Percentiles rank a stretch among this genome's conserved stretches.
Conservation (phyloP, 140 eudicot genomes). For the Bidens hawaiensis region DNA sequence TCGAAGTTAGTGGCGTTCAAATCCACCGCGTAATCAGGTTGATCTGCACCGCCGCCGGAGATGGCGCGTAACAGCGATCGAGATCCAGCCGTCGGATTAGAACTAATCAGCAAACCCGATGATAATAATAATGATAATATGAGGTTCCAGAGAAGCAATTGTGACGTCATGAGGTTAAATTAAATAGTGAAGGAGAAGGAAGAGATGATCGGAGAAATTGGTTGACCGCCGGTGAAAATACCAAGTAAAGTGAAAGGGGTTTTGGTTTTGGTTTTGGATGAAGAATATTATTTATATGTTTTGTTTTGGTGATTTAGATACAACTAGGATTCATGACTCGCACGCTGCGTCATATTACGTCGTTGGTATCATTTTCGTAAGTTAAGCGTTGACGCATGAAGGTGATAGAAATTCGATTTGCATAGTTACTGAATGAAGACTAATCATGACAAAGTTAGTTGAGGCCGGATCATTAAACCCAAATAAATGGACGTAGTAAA, state of each 20-base stretch:
- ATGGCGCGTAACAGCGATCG: conserved; percentile 66
- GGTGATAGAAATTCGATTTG: no score
- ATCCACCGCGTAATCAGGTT: conserved; percentile 53
- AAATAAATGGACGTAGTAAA: no score
- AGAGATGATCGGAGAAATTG: neutral
- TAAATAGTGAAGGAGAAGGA: conserved; percentile 14
- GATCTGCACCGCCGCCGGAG: conserved; percentile 14
- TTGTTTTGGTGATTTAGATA: no score
- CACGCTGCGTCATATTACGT: no score
- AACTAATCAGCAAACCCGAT: conserved; percentile 5
- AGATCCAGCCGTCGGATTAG: conserved; percentile 42
- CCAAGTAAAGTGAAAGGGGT: conserved; percentile 18
- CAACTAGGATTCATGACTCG: no score
- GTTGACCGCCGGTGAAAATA: conserved; percentile 36
- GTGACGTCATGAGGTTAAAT: conserved; percentile 4
- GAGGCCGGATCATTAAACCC: no score
- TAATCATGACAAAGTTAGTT: no score
- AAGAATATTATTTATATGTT: no score
- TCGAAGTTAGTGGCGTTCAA: conserved; percentile 78
- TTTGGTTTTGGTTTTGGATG: no score
- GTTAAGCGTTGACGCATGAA: no score
- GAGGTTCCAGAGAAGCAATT: conserved; percentile 27
- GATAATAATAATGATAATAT: conserved; percentile 1
- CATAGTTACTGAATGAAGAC: no score
- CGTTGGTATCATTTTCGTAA: no score